Base-by-base conservation (phyloP, 2,329 filamentous ascomycete genomes). In the Trichoderma arundinaceum region DNA sequence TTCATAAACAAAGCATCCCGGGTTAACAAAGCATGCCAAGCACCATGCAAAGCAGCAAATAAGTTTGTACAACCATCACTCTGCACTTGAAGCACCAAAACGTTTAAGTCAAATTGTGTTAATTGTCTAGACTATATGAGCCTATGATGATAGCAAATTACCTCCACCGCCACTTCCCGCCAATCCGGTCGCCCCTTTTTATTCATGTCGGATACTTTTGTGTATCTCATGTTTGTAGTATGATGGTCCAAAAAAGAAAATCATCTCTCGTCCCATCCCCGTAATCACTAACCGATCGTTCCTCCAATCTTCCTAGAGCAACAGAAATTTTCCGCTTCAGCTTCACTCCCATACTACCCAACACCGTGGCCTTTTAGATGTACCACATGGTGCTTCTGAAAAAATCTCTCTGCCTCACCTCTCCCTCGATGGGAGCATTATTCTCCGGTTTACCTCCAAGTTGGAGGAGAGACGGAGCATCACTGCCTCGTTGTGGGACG, bases 351-450 rank as follows among this genome's bases (percentile, higher is more conserved):
- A 28, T 62, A 19, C 33, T 19, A 19, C 44, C n/a, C 44, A 13
- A n/a, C 57, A 39, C 41, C 22, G 32, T 33, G 48, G 28, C 32
- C n/a, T 13, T 17, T 66, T 71, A 82, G 59, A 82, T 81, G 69
- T 76, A 82, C 80, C 80, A 82, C 79, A 81, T 81, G 7, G 79
- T 81, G 28, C 70, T 60, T 19, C 73, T 72, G 71, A 80, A 75
- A 56, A 80, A 80, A 1, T 72, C 63, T 7, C 77, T 70, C 67
- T 78, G 76, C 1, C 73, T 70, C 51, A 72, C 49, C 67, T 79
- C 77, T 2, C 73, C 76, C 0, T 70, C 62, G 8, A 62, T 52
- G 5, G 74, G 72, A 49, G 64, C 67, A 10, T 72, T 51, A n/a
- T n/a, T 61, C 33, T 70, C 68, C 1, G 60, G 57, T 9, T 60